phyloP scores from a whole-genome alignment of 768 basidiomycete species.

The Calocera viscosa region DNA sequence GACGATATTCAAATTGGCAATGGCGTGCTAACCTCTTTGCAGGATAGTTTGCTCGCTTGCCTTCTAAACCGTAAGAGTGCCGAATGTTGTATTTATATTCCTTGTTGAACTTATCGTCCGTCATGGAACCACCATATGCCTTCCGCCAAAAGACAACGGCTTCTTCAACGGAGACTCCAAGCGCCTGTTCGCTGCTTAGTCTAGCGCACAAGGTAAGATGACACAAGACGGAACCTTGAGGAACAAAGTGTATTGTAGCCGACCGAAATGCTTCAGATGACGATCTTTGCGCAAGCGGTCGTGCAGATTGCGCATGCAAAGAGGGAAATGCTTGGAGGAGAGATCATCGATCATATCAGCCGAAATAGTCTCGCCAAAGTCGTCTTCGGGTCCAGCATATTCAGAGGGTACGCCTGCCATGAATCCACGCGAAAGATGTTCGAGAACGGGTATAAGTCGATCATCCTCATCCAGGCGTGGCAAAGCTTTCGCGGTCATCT shows the following conservation, averaged over 20 bases:
- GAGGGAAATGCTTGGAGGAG: conserved; percentile 77
- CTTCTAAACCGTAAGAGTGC: conserved; percentile 88
- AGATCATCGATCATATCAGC: conserved; percentile 92
- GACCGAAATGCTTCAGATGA: conserved; percentile 85
- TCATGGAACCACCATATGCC: conserved; percentile 53
- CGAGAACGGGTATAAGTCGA: conserved; percentile 74
- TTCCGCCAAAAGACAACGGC: conserved; percentile 87
- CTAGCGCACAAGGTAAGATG: not conserved
- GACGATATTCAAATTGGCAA: not conserved
- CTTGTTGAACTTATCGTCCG: conserved; percentile 95
- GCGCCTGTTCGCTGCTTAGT: conserved; percentile 41
- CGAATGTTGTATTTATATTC: conserved; percentile 96
- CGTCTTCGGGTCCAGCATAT: conserved; percentile 44
- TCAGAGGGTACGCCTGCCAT: conserved; percentile 79
- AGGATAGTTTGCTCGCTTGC: conserved; percentile 85
- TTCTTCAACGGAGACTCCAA: conserved; percentile 90
- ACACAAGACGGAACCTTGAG: conserved; percentile 60
- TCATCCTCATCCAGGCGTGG: conserved; percentile 91
- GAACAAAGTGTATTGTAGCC: conserved; percentile 86
- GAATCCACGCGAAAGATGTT: conserved; percentile 89
- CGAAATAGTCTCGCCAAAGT: conserved; percentile 53
- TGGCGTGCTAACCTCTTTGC: conserved; percentile 56
- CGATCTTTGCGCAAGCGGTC: conserved; percentile 60
- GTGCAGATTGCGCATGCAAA: conserved; percentile 89
- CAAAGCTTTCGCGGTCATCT: conserved; percentile 76